A percentile compares a stretch with the other conserved stretches of the same genome.
These are phyloP conservation scores for Pyrrhoderma lamaoense DNA, from an alignment of 1,284 basidiomycete genomes.

Conservation along the genomic window DNA sequence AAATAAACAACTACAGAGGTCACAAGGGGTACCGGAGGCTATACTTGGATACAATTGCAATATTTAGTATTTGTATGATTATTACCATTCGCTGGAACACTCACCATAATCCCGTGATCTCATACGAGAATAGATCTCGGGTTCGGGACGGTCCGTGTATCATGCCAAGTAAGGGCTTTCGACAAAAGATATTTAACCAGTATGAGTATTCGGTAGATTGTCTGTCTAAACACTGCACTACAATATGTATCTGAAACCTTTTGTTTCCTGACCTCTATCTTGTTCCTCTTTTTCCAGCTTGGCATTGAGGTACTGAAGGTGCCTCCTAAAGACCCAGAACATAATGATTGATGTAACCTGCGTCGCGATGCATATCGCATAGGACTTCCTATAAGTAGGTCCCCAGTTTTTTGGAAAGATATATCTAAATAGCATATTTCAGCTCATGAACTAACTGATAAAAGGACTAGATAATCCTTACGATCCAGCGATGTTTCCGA, in stretches of 20 bases:
- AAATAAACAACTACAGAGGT: no score
- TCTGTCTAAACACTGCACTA: no score
- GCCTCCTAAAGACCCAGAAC: conserved; percentile 39
- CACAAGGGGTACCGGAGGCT: no score
- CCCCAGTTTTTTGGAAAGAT: conserved; percentile 36
- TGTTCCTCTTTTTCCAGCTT: conserved; percentile 27
- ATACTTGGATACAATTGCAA: no score
- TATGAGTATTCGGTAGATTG: no score
- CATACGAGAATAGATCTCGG: no score
- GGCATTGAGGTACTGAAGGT: conserved; percentile 32
- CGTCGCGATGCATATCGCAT: conserved; percentile 31
- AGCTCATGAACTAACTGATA: background rate
- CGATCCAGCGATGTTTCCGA: conserved; percentile 28
- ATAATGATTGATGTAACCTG: conserved; percentile 37
- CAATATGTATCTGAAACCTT: conserved; percentile 26
- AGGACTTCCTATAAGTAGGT: conserved; percentile 35
- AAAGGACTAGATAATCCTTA: conserved; percentile 18
- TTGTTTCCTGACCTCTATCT: conserved; percentile 24
- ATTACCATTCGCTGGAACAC: no score
- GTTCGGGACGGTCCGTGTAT: background rate
- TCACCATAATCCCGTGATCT: background rate
- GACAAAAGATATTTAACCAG: background rate
- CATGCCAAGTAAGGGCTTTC: background rate
- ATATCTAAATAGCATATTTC: conserved; percentile 27
- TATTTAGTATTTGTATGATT: no score